These are phyloP conservation scores for Helenozyma rhizophorensis DNA, from an alignment of 805 yeast species.

Conservation along the genomic window DNA sequence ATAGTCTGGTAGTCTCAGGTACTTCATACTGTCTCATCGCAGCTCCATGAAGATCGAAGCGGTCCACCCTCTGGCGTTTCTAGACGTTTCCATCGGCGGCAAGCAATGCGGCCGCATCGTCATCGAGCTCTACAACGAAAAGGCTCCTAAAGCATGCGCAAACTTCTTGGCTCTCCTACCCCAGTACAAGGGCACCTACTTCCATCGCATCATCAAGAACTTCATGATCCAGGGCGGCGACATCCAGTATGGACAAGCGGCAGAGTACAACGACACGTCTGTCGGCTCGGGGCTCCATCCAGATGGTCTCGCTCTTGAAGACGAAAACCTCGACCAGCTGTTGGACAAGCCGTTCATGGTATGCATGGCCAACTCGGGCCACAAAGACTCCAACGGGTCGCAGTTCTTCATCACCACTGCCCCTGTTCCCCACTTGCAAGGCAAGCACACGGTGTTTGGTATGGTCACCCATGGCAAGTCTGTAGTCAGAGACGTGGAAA, in stretches of 20 bases:
- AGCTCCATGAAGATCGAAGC: constrained; percentile 30
- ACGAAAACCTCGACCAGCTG: constrained; percentile 50
- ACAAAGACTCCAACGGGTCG: constrained; percentile 46
- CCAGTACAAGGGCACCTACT: constrained; percentile 41
- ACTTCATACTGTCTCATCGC: too few species aligned
- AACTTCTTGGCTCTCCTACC: constrained; percentile 45
- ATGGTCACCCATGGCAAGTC: constrained; percentile 63
- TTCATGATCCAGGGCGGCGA: constrained; percentile 74
- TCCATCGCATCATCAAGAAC: constrained; percentile 63
- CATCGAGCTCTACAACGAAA: constrained; percentile 41
- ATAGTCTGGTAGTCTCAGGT: too few species aligned
- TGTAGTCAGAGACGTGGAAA: constrained; percentile 63
- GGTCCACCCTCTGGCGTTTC: constrained; percentile 30
- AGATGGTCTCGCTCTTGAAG: constrained; percentile 35
- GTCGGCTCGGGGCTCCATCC: constrained; percentile 33
- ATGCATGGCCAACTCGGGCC: constrained; percentile 63
- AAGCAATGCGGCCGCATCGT: constrained; percentile 56
- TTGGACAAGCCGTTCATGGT: constrained; percentile 46
- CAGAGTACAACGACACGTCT: constrained; percentile 19
- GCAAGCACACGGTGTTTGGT: constrained; percentile 78
- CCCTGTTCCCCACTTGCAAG: constrained; percentile 68
- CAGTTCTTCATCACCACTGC: constrained; percentile 71
- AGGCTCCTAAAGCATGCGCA: constrained; percentile 54
- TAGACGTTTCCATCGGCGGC: constrained; percentile 50
- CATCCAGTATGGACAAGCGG: constrained; percentile 35